Evolutionary conservation across 2,329 filamentous ascomycete species (phyloP).

Genomic region (Colletotrichum lindemuthianum): DNA sequence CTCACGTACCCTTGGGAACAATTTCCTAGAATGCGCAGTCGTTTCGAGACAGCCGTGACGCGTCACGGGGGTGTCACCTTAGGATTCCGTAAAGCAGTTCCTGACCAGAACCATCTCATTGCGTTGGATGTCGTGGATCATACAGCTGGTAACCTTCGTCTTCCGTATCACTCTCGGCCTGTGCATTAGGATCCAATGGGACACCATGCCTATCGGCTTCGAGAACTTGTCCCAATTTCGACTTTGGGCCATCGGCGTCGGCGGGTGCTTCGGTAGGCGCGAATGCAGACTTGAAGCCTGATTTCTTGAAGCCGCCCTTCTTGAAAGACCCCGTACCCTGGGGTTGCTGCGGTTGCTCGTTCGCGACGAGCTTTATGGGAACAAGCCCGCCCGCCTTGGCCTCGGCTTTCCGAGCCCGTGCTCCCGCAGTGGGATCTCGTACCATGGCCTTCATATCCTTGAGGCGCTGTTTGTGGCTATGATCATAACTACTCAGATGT

Average conservation of each 20-base stretch:
- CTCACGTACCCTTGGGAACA: no score
- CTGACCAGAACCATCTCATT: conserved; percentile 52
- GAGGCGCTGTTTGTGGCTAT: conserved; percentile 90
- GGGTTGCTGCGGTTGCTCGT: conserved; percentile 41
- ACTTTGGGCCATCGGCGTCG: conserved; percentile 37
- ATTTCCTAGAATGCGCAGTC: no score
- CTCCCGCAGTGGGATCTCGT: conserved; percentile 73
- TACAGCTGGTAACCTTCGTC: conserved; percentile 79
- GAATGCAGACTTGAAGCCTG: conserved; percentile 84
- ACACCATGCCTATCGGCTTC: conserved; percentile 39
- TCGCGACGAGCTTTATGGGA: conserved; percentile 69
- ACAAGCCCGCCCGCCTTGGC: conserved; percentile 76
- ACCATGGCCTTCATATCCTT: conserved; percentile 90
- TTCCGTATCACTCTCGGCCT: conserved; percentile 71
- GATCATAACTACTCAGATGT: conserved; percentile 93
- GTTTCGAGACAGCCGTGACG: no score
- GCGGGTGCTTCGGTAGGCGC: conserved; percentile 58
- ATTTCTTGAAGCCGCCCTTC: conserved; percentile 81
- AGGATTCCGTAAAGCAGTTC: no score
- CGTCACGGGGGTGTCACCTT: no score
- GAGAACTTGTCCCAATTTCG: conserved; percentile 13
- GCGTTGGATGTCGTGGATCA: conserved; percentile 68
- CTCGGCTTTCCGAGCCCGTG: conserved; percentile 74
- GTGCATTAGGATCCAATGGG: not conserved
- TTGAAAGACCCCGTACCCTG: conserved; percentile 63